phyloP scores from a whole-genome alignment of 805 yeast genomes.

The Candida ficus region DNA sequence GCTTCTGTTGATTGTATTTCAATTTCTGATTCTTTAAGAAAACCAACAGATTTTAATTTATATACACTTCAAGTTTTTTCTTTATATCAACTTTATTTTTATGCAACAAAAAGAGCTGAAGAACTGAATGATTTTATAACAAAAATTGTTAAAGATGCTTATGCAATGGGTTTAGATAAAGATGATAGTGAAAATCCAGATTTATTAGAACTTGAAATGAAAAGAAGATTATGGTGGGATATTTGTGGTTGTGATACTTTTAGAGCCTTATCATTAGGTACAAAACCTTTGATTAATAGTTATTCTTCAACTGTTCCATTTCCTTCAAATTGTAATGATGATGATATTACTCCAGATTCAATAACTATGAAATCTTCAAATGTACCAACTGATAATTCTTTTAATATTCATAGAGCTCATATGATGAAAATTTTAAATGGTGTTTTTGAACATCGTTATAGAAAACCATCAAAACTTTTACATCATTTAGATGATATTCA shows the following conservation, averaged over 20 bases:
- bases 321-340: conserved; percentile 29
- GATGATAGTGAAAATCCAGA: conserved; percentile 23
- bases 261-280: conserved; percentile 22
- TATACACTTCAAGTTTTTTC: conserved; percentile 24
- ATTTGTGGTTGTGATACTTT: conserved; percentile 27
- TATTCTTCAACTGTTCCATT: conserved; percentile 26
- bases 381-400: conserved; percentile 25
- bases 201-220: conserved; percentile 25
- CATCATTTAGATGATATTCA: conserved; percentile 16
- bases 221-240: conserved; percentile 29
- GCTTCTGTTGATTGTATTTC: conserved; percentile 23
- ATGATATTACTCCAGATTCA: conserved; percentile 23
- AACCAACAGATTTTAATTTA: conserved; percentile 14
- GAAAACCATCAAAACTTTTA: conserved; percentile 8
- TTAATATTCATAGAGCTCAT: conserved; percentile 23
- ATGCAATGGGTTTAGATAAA: conserved; percentile 22
- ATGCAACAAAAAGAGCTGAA: conserved; percentile 25
- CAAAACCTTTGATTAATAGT: conserved; percentile 20
- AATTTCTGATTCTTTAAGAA: conserved; percentile 16
- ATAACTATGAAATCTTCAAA: conserved; percentile 16
- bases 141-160: conserved; percentile 22
- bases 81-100: conserved; percentile 24
- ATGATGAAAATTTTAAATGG: conserved; percentile 26
- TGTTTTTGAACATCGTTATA: conserved; percentile 22
- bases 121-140: conserved; percentile 20